Evolutionary conservation across 1,284 basidiomycete genomes (phyloP).

Genomic region (Vanrija sp.): DNA sequence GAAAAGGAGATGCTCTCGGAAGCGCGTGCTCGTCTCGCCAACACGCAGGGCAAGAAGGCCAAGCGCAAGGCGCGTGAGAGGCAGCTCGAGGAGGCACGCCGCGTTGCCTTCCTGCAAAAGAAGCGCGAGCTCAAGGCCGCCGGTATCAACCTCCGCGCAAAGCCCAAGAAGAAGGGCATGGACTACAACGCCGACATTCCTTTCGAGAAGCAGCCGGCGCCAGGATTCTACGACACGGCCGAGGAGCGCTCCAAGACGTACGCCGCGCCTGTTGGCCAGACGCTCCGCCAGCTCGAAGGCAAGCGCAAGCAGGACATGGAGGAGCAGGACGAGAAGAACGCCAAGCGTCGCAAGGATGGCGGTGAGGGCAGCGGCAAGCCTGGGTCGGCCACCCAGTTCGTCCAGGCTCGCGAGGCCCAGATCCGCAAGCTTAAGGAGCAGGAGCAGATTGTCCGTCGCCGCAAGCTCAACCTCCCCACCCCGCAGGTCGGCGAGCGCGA

Average conservation of each 20-base stretch:
- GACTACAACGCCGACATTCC: conserved; percentile 99
- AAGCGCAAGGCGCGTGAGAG: conserved; percentile 97
- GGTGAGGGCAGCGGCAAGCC: conserved; percentile 53
- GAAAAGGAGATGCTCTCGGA: conserved; percentile 99
- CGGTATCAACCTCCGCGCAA: conserved; percentile 79
- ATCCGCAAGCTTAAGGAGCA: conserved; percentile 97
- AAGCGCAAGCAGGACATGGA: conserved; percentile 70
- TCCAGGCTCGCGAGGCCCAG: conserved; percentile 89
- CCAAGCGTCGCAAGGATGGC: conserved; percentile 61
- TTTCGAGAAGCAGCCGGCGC: conserved; percentile 91
- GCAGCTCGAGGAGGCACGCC: conserved; percentile 90
- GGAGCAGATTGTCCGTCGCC: conserved; percentile 83
- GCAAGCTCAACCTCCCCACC: conserved; percentile 78
- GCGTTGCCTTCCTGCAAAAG: conserved; percentile 94
- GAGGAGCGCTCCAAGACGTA: conserved; percentile 89
- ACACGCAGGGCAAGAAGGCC: conserved; percentile 99
- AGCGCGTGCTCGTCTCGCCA: conserved; percentile 93
- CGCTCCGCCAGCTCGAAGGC: conserved; percentile 79
- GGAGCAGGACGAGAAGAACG: conserved; percentile 84
- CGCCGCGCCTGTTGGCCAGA: conserved; percentile 85
- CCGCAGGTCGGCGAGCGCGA: conserved; percentile 96
- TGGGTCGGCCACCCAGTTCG: conserved; percentile 77
- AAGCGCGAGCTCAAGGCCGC: conserved; percentile 96
- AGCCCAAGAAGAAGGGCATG: conserved; percentile 95
- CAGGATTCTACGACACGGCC: conserved; percentile 95